Evolutionary conservation across 2,329 filamentous ascomycete genomes (phyloP), one percentile per base, ranked within the genome.

Genomic region (Fusarium sp.): DNA sequence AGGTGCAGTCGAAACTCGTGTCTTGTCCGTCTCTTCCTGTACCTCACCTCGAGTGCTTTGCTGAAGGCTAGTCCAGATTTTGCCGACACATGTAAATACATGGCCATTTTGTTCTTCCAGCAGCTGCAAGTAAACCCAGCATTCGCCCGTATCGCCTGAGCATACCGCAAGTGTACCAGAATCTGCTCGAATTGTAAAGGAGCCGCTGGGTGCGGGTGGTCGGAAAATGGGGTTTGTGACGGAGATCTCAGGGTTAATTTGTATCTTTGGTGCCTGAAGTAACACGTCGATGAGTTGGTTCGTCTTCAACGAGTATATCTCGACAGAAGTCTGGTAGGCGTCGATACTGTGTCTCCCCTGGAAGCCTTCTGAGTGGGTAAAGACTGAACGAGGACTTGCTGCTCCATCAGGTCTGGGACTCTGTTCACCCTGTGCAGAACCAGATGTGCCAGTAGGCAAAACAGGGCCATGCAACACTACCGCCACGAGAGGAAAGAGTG

Each of bases 51-150:
- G 84, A 20, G 83, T 79, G 30, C 83, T 82, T 70, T 89, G 87
- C 76, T 96, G 93, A 29, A 97, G 83, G 46, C 90, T 91, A 1
- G 96, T 98, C 96, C 96, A 99, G 20, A 97, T 83, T 81, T 99
- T 99, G 22, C 91, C 94, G 58, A 96, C 84, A 74, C 94, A 98
- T 40, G 80, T 83, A 77, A 86, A 91, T 46, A 82, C 70, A 24
- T 81, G 81, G 2, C 79, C 76, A 24, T 86, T 85, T 48, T 81
- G 80, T 2, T 79, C 75, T 57, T 80, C 77, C 12, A 80, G 72
- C 11, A 83, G 77, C 67, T 90, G 87, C 11, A 85, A 82, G 73
- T 87, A 98, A 10, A 97, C 83, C 85, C 92, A 97, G 47, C 95
- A 90, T 81, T 98, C 95, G 14, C 95, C 95, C 52, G 93, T 97